A percentile compares a stretch with the other conserved stretches of the same genome.
Evolutionary conservation across 805 yeast genomes (phyloP).

Genomic region (Gaillardinia entomophila): DNA sequence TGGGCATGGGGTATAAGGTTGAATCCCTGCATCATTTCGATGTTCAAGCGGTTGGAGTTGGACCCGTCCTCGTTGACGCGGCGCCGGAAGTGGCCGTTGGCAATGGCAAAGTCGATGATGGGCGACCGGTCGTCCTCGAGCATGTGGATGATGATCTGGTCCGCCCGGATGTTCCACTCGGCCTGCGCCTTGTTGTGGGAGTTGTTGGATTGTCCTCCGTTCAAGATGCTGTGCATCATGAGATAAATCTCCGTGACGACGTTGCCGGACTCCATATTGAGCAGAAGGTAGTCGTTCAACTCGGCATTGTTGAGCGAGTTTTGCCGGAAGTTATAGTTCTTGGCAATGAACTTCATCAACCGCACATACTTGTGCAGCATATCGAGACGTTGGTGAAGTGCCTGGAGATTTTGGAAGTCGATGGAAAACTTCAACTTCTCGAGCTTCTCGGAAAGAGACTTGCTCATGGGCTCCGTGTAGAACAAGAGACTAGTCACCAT

Average conservation of each 20-base stretch:
- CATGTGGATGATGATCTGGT: slow-evolving; percentile 34
- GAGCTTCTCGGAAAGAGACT: slow-evolving; percentile 50
- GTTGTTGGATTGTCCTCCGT: slow-evolving; percentile 24
- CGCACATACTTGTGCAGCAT: slow-evolving; percentile 44
- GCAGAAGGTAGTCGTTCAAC: slow-evolving; percentile 35
- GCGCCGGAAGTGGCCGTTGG: slow-evolving; percentile 27
- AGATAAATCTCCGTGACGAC: slow-evolving; percentile 29
- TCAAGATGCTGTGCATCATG: slow-evolving; percentile 29
- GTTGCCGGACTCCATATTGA: slow-evolving; percentile 27
- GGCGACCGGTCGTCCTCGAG: slow-evolving; percentile 36
- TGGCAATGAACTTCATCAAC: slow-evolving; percentile 35
- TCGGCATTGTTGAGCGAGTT: slow-evolving; percentile 45
- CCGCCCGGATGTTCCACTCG: slow-evolving; percentile 34
- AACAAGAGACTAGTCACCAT: slow-evolving; percentile 60
- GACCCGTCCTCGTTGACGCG: slow-evolving; percentile 35
- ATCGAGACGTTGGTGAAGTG: slow-evolving; percentile 43
- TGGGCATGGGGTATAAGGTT: slow-evolving; percentile 26
- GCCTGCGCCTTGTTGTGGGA: slow-evolving; percentile 14
- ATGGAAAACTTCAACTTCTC: slow-evolving; percentile 64
- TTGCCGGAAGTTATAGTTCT: slow-evolving; percentile 46
- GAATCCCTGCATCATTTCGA: slow-evolving; percentile 32
- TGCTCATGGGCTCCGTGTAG: slow-evolving; percentile 68
- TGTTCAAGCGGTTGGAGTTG: slow-evolving; percentile 29
- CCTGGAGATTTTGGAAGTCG: slow-evolving; percentile 56
- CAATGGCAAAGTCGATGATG: slow-evolving; percentile 31